Evolutionary conservation across 2,329 filamentous ascomycete genomes (phyloP).

Genomic region (Beauveria asiatica): DNA sequence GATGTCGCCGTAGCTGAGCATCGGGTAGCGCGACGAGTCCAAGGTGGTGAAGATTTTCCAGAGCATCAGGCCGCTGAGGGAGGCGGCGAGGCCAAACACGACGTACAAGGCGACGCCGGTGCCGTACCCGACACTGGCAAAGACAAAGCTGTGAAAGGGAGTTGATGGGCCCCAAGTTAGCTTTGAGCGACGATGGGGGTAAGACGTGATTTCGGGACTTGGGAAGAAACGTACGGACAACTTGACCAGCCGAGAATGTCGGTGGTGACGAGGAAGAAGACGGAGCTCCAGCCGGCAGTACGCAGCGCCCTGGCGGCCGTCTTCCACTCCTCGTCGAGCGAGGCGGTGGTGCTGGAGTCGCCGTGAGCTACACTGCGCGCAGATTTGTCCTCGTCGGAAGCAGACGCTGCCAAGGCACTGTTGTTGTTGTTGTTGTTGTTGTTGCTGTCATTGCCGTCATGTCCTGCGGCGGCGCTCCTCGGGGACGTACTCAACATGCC

Average conservation of each 20-base stretch:
- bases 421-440: neutral
- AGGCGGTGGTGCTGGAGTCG: constrained; percentile 13
- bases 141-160: constrained; percentile 4
- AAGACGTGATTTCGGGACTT: neutral
- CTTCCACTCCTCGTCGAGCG: constrained; percentile 30
- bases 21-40: constrained; percentile 37
- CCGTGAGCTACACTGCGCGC: neutral
- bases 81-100: constrained; percentile 31
- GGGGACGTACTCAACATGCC: neutral
- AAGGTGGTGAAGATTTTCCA: constrained; percentile 35
- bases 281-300: constrained; percentile 36
- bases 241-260: constrained; percentile 37
- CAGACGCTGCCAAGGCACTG: neutral
- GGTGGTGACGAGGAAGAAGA: constrained; percentile 41
- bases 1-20: constrained; percentile 37
- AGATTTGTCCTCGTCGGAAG: neutral
- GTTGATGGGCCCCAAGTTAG: neutral
- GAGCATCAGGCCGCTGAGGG: constrained; percentile 33
- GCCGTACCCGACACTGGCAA: constrained; percentile 29
- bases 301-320: constrained; percentile 36
- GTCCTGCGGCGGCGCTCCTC: too few species aligned
- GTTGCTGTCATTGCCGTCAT: neutral
- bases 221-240: constrained; percentile 21
- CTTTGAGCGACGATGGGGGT: too few species aligned
- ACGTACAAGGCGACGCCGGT: constrained; percentile 36